Conservation (phyloP, 306 rosid genomes). For the Inga laurina region DNA sequence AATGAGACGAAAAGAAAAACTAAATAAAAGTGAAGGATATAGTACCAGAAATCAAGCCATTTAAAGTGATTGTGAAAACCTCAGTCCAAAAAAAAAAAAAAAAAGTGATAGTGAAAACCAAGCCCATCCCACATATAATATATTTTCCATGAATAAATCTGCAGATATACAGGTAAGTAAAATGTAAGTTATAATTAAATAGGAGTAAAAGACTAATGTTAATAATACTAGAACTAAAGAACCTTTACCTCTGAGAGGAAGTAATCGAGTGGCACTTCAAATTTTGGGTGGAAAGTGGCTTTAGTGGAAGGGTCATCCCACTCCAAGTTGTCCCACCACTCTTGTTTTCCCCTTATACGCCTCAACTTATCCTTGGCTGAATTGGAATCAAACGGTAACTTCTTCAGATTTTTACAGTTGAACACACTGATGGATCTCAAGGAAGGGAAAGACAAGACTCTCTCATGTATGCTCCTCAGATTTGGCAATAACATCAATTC, state of each 20-base stretch:
- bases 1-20: too few species aligned
- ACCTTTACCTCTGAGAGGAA: background rate
- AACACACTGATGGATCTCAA: background rate
- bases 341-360: fast-evolving
- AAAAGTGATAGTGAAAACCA: too few species aligned
- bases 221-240: background rate
- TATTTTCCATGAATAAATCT: background rate
- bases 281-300: background rate
- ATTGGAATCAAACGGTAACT: background rate
- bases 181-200: too few species aligned
- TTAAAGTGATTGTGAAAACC: too few species aligned
- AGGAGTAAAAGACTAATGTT: background rate
- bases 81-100: too few species aligned
- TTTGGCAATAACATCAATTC: fast-evolving
- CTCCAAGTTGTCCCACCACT: background rate
- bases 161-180: background rate
- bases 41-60: too few species aligned
- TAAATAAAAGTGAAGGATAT: too few species aligned
- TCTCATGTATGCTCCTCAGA: background rate
- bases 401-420: background rate
- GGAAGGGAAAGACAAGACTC: background rate
- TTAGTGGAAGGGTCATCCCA: background rate
- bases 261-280: too few species aligned
- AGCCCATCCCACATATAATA: too few species aligned
- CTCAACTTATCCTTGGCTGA: background rate